phyloP scores from a whole-genome alignment of 1,284 basidiomycete genomes.

The Tremellales sp. region DNA sequence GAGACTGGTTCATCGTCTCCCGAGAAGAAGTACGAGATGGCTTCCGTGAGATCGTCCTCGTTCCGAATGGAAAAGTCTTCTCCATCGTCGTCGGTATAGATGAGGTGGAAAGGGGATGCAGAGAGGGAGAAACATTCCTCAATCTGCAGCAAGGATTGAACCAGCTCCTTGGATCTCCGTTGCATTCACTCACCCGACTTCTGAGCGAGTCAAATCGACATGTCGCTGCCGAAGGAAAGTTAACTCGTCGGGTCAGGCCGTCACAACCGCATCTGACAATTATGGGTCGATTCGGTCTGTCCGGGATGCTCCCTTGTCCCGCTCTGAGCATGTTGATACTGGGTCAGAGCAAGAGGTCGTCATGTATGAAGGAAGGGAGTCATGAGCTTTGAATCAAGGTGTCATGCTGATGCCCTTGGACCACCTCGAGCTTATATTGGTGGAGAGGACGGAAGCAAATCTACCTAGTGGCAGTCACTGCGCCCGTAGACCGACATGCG shows the following conservation, averaged over 20 bases:
- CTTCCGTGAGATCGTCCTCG: slow-evolving; percentile 74
- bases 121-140: slow-evolving; percentile 76
- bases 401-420: no score
- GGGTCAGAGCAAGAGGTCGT: no score
- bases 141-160: slow-evolving; percentile 54
- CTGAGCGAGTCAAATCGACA: slow-evolving; percentile 69
- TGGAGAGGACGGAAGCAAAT: no score
- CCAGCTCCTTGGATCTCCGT: background rate
- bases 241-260: slow-evolving; percentile 66
- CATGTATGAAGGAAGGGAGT: no score
- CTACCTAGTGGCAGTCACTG: no score
- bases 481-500: no score
- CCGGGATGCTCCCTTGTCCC: slow-evolving; percentile 10
- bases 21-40: slow-evolving; percentile 75
- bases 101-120: slow-evolving; percentile 63
- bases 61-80: slow-evolving; percentile 65
- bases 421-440: no score
- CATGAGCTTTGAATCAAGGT: no score
- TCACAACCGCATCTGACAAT: slow-evolving; percentile 76
- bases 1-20: slow-evolving; percentile 67
- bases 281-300: slow-evolving; percentile 60
- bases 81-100: slow-evolving; percentile 80
- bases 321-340: slow-evolving; percentile 6
- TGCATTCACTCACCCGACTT: slow-evolving; percentile 56
- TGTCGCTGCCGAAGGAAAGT: slow-evolving; percentile 67